Conservation (phyloP, 1,284 basidiomycete genomes). For the Singerocomus inundabilis region DNA sequence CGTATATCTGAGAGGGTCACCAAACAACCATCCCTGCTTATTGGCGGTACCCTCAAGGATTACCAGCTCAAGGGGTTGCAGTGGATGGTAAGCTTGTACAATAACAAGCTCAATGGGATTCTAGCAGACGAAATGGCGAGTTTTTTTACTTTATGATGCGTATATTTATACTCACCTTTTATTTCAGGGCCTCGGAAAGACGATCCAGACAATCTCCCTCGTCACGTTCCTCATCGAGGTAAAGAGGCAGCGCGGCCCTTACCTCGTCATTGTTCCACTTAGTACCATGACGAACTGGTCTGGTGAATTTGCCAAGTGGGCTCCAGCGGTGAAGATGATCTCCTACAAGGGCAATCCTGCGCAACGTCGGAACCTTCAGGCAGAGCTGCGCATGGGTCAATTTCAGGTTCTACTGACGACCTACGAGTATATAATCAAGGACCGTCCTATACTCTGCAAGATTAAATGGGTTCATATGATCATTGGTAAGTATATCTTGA, state of each 20-base stretch:
- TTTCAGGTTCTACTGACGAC: conserved; percentile 98
- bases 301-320: conserved; percentile 97
- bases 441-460: conserved; percentile 85
- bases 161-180: conserved; percentile 13
- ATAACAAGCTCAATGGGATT: conserved; percentile 97
- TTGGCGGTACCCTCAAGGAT: conserved; percentile 86
- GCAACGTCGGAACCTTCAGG: conserved; percentile 74
- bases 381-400: conserved; percentile 71
- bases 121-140: conserved; percentile 96
- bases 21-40: conserved; percentile 79
- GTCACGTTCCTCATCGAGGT: conserved; percentile 94
- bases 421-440: conserved; percentile 99
- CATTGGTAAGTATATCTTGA: conserved; percentile 59
- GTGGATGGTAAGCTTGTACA: conserved; percentile 99
- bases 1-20: conserved; percentile 87
- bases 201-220: conserved; percentile 94
- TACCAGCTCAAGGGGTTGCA: conserved; percentile 93
- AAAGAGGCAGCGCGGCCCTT: conserved; percentile 92
- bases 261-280: conserved; percentile 96
- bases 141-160: conserved; percentile 15
- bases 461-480: conserved; percentile 99
- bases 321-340: conserved; percentile 81
- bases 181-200: conserved; percentile 89
- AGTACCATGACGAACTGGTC: conserved; percentile 99
- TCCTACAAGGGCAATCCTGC: conserved; percentile 94